phyloP scores from a whole-genome alignment of 2,329 filamentous ascomycete genomes.

The Parasarocladium wereldwijsianum region DNA sequence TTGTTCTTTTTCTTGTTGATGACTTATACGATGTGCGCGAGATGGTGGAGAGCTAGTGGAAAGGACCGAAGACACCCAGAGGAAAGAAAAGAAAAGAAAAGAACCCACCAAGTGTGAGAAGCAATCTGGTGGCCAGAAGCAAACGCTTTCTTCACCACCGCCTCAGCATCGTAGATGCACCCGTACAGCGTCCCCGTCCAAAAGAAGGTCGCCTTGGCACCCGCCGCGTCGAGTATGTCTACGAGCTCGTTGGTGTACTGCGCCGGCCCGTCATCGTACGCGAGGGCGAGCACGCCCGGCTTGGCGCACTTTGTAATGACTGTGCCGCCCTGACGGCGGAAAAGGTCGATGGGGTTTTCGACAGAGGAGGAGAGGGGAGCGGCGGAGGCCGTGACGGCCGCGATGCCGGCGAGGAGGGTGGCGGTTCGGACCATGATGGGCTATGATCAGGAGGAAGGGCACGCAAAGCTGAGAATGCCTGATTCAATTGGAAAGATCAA shows the following conservation, averaged over 20 bases:
- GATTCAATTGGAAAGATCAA: too few species aligned
- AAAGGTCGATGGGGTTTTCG: conserved; percentile 23
- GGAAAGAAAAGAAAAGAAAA: not conserved
- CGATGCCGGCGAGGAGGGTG: conserved; percentile 6
- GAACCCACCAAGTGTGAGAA: conserved; percentile 33
- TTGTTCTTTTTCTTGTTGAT: too few species aligned
- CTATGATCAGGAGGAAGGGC: too few species aligned
- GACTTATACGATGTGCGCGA: too few species aligned
- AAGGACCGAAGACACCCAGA: not conserved
- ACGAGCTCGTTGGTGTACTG: conserved; percentile 31
- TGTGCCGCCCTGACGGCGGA: conserved; percentile 26
- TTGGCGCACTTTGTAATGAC: conserved; percentile 29
- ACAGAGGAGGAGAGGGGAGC: conserved; percentile 16
- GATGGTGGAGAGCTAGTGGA: too few species aligned
- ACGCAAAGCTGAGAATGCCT: too few species aligned
- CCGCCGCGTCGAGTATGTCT: conserved; percentile 31
- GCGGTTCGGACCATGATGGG: conserved; percentile 2
- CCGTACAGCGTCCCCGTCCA: conserved; percentile 34
- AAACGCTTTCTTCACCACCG: conserved; percentile 37
- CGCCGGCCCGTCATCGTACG: conserved; percentile 38
- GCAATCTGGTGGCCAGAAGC: conserved; percentile 36
- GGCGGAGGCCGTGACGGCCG: conserved; percentile 14
- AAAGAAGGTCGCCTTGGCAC: conserved; percentile 39
- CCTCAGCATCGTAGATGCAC: conserved; percentile 33
- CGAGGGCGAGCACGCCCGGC: conserved; percentile 31